Percentiles rank a stretch among this genome's conserved stretches.
phyloP scores from a whole-genome alignment of 2,329 filamentous ascomycete species.

The Cladosporium sp. region DNA sequence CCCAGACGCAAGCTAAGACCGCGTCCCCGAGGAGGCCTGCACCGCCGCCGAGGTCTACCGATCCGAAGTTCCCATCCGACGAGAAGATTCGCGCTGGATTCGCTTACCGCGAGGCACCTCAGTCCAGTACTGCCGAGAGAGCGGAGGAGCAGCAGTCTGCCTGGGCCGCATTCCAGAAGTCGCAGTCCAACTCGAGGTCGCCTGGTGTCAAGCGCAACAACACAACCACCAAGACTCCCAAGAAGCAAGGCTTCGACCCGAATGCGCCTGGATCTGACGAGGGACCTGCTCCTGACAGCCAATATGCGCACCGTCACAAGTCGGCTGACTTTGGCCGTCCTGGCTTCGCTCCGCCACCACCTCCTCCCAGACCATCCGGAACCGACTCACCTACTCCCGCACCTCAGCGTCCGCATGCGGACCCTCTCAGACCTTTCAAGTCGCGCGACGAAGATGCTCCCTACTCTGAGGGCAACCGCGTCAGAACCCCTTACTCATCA shows the following conservation, averaged over 20 bases:
- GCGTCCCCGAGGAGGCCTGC: slow-evolving; percentile 19
- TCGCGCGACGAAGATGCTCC: slow-evolving; percentile 33
- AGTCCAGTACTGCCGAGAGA: slow-evolving; percentile 16
- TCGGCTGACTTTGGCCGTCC: slow-evolving; percentile 26
- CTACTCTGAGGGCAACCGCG: slow-evolving; percentile 46
- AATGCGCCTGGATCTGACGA: slow-evolving; percentile 57
- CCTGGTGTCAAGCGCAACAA: slow-evolving; percentile 30
- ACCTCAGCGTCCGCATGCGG: slow-evolving; percentile 34
- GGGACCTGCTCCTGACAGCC: slow-evolving; percentile 42
- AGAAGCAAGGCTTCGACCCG: slow-evolving; percentile 55
- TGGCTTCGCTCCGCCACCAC: slow-evolving; percentile 27
- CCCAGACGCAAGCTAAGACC: slow-evolving; percentile 6
- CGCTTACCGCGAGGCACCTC: slow-evolving; percentile 24
- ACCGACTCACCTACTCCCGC: slow-evolving; percentile 24
- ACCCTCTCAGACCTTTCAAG: slow-evolving; percentile 36
- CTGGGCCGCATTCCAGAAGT: slow-evolving; percentile 31
- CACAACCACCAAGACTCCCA: slow-evolving; percentile 41
- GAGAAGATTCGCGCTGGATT: slow-evolving; percentile 35
- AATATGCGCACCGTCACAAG: slow-evolving; percentile 26
- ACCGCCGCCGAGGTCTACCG: slow-evolving; percentile 27
- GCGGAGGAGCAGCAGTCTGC: slow-evolving; percentile 32
- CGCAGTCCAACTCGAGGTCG: slow-evolving; percentile 23
- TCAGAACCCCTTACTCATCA: slow-evolving; percentile 52
- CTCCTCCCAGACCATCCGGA: slow-evolving; percentile 36
- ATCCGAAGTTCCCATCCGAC: slow-evolving; percentile 33